Conservation (phyloP, 129 eudicot genomes). For the Ambrosia artemisiifolia region DNA sequence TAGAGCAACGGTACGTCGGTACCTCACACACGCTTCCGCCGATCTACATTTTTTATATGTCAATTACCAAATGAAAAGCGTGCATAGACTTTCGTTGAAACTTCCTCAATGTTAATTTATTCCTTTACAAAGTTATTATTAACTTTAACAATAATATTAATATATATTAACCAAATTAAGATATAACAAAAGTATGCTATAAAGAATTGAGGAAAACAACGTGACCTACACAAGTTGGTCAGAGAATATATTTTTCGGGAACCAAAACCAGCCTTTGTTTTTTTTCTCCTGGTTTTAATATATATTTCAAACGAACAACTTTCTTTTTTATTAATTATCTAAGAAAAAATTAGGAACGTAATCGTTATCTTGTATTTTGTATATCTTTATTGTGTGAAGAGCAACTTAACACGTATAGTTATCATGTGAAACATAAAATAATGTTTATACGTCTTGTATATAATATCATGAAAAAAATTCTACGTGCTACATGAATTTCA, state of each 20-base stretch:
- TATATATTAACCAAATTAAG: not conserved
- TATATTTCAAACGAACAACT: not conserved
- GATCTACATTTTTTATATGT: not conserved
- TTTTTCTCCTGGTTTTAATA: not conserved
- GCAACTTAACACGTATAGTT: too few species aligned
- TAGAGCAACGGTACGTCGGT: slow-evolving; percentile 20
- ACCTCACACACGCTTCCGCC: slow-evolving; percentile 27
- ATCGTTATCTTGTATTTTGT: too few species aligned
- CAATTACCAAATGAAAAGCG: slow-evolving; percentile 10
- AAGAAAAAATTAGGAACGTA: too few species aligned
- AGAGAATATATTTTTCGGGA: slow-evolving; percentile 40
- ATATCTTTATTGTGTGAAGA: too few species aligned
- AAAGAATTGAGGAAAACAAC: slow-evolving; percentile 35
- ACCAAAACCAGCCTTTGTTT: slow-evolving; percentile 34
- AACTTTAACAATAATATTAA: not conserved
- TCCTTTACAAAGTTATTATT: not conserved
- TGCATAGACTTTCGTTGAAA: slow-evolving; percentile 20
- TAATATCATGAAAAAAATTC: too few species aligned
- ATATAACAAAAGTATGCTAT: not conserved
- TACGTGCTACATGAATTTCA: too few species aligned
- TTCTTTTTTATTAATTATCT: not conserved
- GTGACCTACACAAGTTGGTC: slow-evolving; percentile 43
- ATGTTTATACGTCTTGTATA: too few species aligned
- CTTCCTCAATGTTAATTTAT: slow-evolving; percentile 32
- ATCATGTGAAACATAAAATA: too few species aligned